A percentile compares a stretch with the other conserved stretches of the same genome.
Evolutionary conservation across 352 stramenopile species (phyloP).

Genomic region (Thalassiosira sp.): DNA sequence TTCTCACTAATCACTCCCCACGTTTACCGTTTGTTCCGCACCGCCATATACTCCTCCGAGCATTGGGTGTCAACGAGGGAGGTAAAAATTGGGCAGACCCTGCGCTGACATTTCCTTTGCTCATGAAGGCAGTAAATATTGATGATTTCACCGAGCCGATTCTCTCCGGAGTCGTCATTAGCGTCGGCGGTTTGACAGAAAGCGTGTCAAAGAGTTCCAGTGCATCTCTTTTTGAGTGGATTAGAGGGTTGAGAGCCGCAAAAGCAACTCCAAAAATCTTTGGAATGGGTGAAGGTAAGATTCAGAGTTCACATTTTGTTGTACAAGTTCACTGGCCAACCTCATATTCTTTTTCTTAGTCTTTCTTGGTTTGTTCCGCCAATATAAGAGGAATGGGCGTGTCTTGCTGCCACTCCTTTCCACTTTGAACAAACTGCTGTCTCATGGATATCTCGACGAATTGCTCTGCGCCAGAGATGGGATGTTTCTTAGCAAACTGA

Average conservation of each 20-base stretch:
- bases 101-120: conserved; percentile 87
- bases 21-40: conserved; percentile 85
- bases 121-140: conserved; percentile 85
- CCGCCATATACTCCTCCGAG: conserved; percentile 83
- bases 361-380: conserved; percentile 58
- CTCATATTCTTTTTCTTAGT: conserved; percentile 31
- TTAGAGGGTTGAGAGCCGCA: conserved; percentile 34
- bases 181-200: conserved; percentile 93
- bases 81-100: conserved; percentile 65
- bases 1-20: conserved; percentile 82
- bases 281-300: conserved; percentile 56
- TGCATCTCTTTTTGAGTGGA: conserved; percentile 61
- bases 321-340: background rate
- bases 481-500: conserved; percentile 51
- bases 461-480: conserved; percentile 44
- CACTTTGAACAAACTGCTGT: conserved; percentile 74
- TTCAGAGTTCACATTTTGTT: background rate
- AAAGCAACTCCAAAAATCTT: conserved; percentile 42
- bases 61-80: conserved; percentile 72
- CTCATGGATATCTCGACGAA: conserved; percentile 63
- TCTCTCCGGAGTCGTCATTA: conserved; percentile 90
- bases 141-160: conserved; percentile 87
- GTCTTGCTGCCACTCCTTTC: conserved; percentile 74
- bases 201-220: conserved; percentile 85
- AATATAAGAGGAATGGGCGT: conserved; percentile 60